Evolutionary conservation across 2,329 filamentous ascomycete species (phyloP), one percentile per base, ranked within the genome.

Genomic region (Fonsecaea pedrosoi): DNA sequence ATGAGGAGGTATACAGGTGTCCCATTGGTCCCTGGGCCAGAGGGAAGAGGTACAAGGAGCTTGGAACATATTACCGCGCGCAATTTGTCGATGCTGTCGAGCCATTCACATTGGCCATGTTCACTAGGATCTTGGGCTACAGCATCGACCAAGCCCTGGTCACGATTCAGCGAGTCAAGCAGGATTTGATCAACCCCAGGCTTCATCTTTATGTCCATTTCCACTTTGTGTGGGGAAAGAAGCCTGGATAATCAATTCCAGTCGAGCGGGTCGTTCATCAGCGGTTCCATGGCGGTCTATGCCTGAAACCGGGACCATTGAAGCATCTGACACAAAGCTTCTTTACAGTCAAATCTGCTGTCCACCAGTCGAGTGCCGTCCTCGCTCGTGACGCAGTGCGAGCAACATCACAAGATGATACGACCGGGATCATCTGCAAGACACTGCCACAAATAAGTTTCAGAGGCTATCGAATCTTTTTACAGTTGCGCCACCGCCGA

Each of bases 31-130:
- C 74, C 4, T 76, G 75, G 75, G 60, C 75, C 8, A 74, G 73
- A 55, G 73, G 74, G 35, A 68, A 64, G 7, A 66, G 70, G 48
- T 48, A 72, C 35, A 64, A 71, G 69, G 66, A 71, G 69, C 74
- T 79, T 12, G 78, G 78, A 10, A 73, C 73, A 15, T 70, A 77
- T 25, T 73, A 74, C 57, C 75, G 74, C 66, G 56, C 74, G 15
- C 69, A 74, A 1, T 48, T 77, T 21, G 67, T 75, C 25, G 76
- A 78, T 45, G 70, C 74, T 4, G 70, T 79, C 25, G 77, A 78
- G 66, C 76, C 77, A 12, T 78, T 78, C 61, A 74, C 75, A 0
- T 69, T 79, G 13, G 77, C 77, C 10, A 71, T 79, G 10, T 78
- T 77, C 55, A 79, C 78, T 3, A 72, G 77, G 8, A 72, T 78